A percentile compares a stretch with the other conserved stretches of the same genome.
Conservation (phyloP, 2,329 filamentous ascomycete species). For the Stagonosporopsis cucurbitacearum region DNA sequence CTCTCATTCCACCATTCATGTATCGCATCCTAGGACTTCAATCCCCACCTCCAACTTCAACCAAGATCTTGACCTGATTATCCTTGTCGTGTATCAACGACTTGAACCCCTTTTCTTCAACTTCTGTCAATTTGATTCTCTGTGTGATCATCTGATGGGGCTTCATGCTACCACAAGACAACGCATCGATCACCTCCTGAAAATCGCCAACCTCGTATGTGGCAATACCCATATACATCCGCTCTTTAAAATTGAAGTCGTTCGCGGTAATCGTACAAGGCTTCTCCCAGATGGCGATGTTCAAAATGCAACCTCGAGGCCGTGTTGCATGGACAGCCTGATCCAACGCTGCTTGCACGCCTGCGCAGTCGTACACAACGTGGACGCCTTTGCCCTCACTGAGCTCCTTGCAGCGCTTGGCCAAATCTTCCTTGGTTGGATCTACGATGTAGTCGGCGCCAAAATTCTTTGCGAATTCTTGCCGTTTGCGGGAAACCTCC, state of each 20-base stretch:
- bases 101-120: constrained; percentile 57
- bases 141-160: constrained; percentile 59
- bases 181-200: constrained; percentile 53
- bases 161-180: constrained; percentile 53
- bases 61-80: constrained; percentile 58
- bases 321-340: constrained; percentile 57
- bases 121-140: constrained; percentile 54
- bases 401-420: constrained; percentile 52
- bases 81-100: constrained; percentile 57
- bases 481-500: constrained; percentile 57
- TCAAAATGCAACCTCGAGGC: constrained; percentile 60
- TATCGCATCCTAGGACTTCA: neutral
- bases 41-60: constrained; percentile 46
- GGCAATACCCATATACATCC: constrained; percentile 60
- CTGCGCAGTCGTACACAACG: constrained; percentile 61
- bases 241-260: constrained; percentile 60
- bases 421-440: constrained; percentile 57
- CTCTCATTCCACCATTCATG: neutral
- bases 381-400: constrained; percentile 57
- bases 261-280: constrained; percentile 58
- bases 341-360: constrained; percentile 59
- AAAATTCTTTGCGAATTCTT: constrained; percentile 58
- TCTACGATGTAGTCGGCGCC: constrained; percentile 61
- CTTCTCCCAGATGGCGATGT: constrained; percentile 64
- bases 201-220: constrained; percentile 62